Evolutionary conservation across 331 rosid genomes (phyloP).

Genomic region (Saraca asoca): DNA sequence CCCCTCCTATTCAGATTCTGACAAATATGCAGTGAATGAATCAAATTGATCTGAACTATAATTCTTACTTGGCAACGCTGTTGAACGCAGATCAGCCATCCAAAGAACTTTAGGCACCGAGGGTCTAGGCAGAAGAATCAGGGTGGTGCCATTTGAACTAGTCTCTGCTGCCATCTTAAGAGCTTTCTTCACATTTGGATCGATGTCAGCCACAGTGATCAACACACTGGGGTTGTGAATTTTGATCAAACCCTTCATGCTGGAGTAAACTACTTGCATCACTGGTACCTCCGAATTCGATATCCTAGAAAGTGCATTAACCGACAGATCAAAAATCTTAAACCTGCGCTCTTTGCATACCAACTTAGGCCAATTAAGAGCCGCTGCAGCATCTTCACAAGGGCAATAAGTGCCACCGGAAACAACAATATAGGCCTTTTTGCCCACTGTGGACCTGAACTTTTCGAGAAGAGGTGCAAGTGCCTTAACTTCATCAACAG

Average conservation of each 20-base stretch:
- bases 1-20: too few relatives aligned
- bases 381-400: conserved; percentile 78
- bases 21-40: not conserved
- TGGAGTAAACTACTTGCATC: conserved; percentile 74
- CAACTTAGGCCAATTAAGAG: conserved; percentile 74
- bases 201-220: conserved; percentile 69
- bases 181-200: conserved; percentile 77
- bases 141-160: conserved; percentile 52
- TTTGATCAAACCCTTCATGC: conserved; percentile 89
- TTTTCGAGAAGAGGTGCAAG: conserved; percentile 86
- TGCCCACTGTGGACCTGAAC: conserved; percentile 79
- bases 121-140: conserved; percentile 71
- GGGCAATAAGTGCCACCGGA: conserved; percentile 73
- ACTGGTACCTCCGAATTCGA: conserved; percentile 87
- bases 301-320: conserved; percentile 65
- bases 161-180: conserved; percentile 82
- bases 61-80: conserved; percentile 81
- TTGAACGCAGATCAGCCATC: conserved; percentile 90
- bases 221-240: conserved; percentile 89
- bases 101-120: conserved; percentile 81
- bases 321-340: conserved; percentile 75
- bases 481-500: conserved; percentile 68
- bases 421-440: conserved; percentile 80
- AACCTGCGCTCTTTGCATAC: conserved; percentile 86
- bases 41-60: not conserved